Percentiles rank a stretch among this genome's conserved stretches.
phyloP scores from a whole-genome alignment of 768 basidiomycete species.

The Mycena vulgaris region DNA sequence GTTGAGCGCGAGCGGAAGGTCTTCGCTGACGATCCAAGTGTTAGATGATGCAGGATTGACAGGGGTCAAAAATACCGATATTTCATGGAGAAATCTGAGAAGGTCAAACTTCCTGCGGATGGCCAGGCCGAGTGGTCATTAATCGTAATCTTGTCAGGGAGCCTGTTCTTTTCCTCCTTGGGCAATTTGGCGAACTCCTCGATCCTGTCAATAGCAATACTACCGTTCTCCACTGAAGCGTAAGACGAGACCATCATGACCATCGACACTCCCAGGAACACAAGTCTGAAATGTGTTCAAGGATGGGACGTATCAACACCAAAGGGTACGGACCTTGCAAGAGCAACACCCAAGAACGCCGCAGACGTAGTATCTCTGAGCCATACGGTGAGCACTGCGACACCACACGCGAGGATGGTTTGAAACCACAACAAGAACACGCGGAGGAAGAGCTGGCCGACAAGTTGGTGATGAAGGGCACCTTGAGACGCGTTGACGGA shows the following conservation, averaged over 20 bases:
- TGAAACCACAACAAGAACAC: too few species aligned
- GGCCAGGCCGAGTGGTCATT: slow-evolving; percentile 23
- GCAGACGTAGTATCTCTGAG: slow-evolving; percentile 9
- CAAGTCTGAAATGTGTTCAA: slow-evolving; percentile 10
- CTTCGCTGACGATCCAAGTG: slow-evolving; percentile 1
- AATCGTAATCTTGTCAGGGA: not conserved
- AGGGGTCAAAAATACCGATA: slow-evolving; percentile 1
- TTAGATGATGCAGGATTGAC: slow-evolving; percentile 1
- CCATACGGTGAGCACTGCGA: too few species aligned
- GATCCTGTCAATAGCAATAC: slow-evolving; percentile 26
- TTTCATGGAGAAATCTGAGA: slow-evolving; percentile 20
- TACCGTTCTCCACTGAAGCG: slow-evolving; percentile 28
- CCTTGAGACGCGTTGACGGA: too few species aligned
- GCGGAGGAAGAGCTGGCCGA: too few species aligned
- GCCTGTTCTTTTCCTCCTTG: slow-evolving; percentile 9
- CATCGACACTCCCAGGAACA: slow-evolving; percentile 16
- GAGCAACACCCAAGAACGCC: slow-evolving; percentile 27
- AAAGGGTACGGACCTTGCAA: slow-evolving; percentile 6
- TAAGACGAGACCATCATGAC: slow-evolving; percentile 5
- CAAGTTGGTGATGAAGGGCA: too few species aligned
- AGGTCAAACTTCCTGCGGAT: slow-evolving; percentile 17
- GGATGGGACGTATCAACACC: not conserved
- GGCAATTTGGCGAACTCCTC: slow-evolving; percentile 27
- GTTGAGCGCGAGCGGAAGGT: slow-evolving; percentile 21
- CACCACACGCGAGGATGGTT: too few species aligned